Evolutionary conservation across 2,329 filamentous ascomycete genomes (phyloP), one percentile per base, ranked within the genome.

Genomic region (Penicillium palitans): DNA sequence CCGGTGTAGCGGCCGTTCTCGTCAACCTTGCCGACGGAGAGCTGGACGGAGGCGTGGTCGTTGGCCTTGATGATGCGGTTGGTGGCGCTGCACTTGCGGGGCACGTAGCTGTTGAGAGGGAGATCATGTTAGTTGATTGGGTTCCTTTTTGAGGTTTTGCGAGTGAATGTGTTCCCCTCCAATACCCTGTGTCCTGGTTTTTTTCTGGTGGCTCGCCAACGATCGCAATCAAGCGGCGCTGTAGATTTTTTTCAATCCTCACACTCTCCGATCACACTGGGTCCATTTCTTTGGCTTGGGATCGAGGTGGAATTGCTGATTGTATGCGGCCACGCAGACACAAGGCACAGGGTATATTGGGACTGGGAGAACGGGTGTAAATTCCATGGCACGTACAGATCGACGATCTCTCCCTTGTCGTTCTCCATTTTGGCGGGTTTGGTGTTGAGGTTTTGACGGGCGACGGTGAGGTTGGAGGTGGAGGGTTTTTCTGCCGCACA

Each of bases 31-130:
- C 89, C 93, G 78, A 99, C 85, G 74, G 89, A 91, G 81, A 99
- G 91, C 83, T 99, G 95, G 74, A 98, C 95, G 66, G 91, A 96
- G 74, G 91, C 93, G 87, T 99, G 95, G 84, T 99, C 95, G 86
- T 98, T 97, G 85, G 95, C 92, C 86, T 97, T 97, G 89, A 99
- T 98, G 87, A 98, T 97, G 84, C 95, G 91, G 91, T 96, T 96
- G 81, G 93, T 96, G 74, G 93, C 93, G 81, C 87, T 91, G 90
- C 93, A 98, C 86, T 97, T 98, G 86, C 93, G 91, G 80, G 92
- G 92, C 86, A 96, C 90, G 88, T 96, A 96, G 80, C 91, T 96
- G 78, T 66, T 67, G 33, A 55, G 47, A 55, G 48, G 49, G 45
- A 58, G 27, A 52, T 54, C 17, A 40, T 44, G 56, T 61, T 60